phyloP scores from a whole-genome alignment of 805 yeast genomes.

The Candida ortonii region DNA sequence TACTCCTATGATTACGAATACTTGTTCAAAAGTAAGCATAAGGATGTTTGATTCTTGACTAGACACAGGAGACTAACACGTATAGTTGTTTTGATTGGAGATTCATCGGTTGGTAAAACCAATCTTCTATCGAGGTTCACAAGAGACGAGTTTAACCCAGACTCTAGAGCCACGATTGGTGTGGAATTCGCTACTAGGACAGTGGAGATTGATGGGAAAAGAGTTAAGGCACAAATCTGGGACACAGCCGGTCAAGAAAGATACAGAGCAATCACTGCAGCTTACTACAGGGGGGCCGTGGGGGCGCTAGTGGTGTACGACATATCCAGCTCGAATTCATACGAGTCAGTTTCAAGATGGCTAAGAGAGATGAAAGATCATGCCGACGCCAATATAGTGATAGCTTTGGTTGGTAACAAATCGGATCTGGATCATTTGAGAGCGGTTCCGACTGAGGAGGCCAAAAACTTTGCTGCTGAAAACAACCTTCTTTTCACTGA shows the following conservation, averaged over 20 bases:
- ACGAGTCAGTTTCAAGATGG: slow-evolving; percentile 86
- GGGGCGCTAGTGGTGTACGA: slow-evolving; percentile 96
- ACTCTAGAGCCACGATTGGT: slow-evolving; percentile 92
- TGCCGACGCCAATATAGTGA: slow-evolving; percentile 92
- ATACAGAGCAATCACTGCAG: slow-evolving; percentile 95
- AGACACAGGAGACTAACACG: too few species aligned
- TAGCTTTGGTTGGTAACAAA: slow-evolving; percentile 90
- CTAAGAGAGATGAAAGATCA: slow-evolving; percentile 86
- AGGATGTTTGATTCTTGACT: slow-evolving; percentile 21
- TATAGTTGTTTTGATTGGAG: slow-evolving; percentile 87
- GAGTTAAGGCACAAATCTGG: slow-evolving; percentile 92
- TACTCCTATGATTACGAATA: slow-evolving; percentile 83
- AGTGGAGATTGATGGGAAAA: slow-evolving; percentile 77
- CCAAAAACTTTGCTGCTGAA: slow-evolving; percentile 89
- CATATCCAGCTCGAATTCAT: slow-evolving; percentile 84
- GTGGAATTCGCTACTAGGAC: slow-evolving; percentile 98
- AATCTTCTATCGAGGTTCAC: slow-evolving; percentile 91
- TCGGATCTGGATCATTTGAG: slow-evolving; percentile 87
- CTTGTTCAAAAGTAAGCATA: slow-evolving; percentile 66
- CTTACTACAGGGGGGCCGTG: slow-evolving; percentile 96
- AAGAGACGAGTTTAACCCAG: slow-evolving; percentile 91
- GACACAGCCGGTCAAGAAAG: slow-evolving; percentile 99
- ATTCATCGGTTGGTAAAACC: slow-evolving; percentile 96
- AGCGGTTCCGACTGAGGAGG: slow-evolving; percentile 97
- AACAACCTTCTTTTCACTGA: slow-evolving; percentile 91